Evolutionary conservation across 129 eudicot species (phyloP), one percentile per base, ranked within the genome.

Genomic region (Solidago caesia): DNA sequence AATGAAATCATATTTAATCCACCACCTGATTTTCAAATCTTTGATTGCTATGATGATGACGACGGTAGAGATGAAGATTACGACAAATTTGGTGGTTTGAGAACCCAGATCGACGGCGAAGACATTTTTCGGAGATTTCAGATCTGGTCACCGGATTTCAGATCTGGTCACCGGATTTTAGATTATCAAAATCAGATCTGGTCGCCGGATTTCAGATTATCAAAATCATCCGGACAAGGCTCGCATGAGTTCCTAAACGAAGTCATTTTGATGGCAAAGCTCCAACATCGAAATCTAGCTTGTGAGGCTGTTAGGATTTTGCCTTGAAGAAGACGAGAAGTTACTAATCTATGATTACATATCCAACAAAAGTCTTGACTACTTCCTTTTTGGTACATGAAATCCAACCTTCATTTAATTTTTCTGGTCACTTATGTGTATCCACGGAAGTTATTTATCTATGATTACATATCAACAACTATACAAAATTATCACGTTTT

Each of bases 201-300:
- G n/a, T n/a, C n/a, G n/a, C n/a, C n/a, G n/a, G n/a, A n/a, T n/a
- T n/a, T n/a, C n/a, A n/a, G 84, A 77, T 56, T 80, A 75, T 80
- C 84, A 16, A 75, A 75, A 56, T 48, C 58, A 46, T 80, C 80
- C 8, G 77, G 80, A n/a, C 84, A 80, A 80, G 84, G 80, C 12
- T 72, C 80, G 66, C 72, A 46, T 47, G 84, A 80, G 63, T 80
- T 80, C 6, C 71, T 67, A 33, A 80, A 69, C 15, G 84, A 80
- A 66, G 80, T 80, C 55, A 45, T 69, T 14, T 68, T 80, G 11
- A 73, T 80, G 63, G 77, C 80, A 67, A 80, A 80, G 61, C 84
- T 80, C 64, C 84, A 74, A 68, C 84, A 80, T 43, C 58, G 79
- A 60, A 80, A 80, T 47, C 79, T n/a, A n/a, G n/a, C n/a, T 80